phyloP scores from a whole-genome alignment of 176 grass and related monocot species.

The Eleusine indica region DNA sequence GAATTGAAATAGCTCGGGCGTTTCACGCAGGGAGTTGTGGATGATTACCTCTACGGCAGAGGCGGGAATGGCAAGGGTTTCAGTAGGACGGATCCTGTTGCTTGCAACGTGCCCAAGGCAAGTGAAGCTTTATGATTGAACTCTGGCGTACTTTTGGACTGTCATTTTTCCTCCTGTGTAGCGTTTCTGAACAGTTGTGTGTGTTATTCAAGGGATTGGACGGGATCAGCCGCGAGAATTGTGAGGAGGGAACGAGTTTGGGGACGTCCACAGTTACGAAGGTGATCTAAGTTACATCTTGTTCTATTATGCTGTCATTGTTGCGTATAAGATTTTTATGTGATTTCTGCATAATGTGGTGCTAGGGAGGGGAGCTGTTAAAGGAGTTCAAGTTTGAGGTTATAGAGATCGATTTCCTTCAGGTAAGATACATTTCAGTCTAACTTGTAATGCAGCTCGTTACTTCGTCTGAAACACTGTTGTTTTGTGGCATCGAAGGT shows the following conservation, averaged over 20 bases:
- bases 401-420: slow-evolving; percentile 65
- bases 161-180: not conserved
- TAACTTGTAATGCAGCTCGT: not conserved
- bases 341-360: slow-evolving; percentile 34
- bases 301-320: slow-evolving; percentile 22
- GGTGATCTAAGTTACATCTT: slow-evolving; percentile 49
- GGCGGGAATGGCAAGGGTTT: slow-evolving; percentile 25
- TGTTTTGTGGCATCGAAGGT: slow-evolving; percentile 35
- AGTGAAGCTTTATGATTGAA: slow-evolving; percentile 13
- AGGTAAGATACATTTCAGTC: slow-evolving; percentile 47
- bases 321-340: not conserved
- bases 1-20: not conserved
- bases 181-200: slow-evolving; percentile 17
- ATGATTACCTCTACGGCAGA: slow-evolving; percentile 41
- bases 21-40: slow-evolving; percentile 27
- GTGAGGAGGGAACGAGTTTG: slow-evolving; percentile 35
- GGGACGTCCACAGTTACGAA: slow-evolving; percentile 33
- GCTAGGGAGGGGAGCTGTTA: slow-evolving; percentile 53
- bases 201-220: slow-evolving; percentile 43
- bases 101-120: slow-evolving; percentile 29
- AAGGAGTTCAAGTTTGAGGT: slow-evolving; percentile 70
- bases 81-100: slow-evolving; percentile 9
- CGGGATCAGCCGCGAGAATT: slow-evolving; percentile 34
- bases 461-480: slow-evolving; percentile 23
- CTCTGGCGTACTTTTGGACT: not conserved